These are phyloP conservation scores for Rhododendron ovatum DNA, from an alignment of 148 eudicot genomes.

Conservation along the genomic window DNA sequence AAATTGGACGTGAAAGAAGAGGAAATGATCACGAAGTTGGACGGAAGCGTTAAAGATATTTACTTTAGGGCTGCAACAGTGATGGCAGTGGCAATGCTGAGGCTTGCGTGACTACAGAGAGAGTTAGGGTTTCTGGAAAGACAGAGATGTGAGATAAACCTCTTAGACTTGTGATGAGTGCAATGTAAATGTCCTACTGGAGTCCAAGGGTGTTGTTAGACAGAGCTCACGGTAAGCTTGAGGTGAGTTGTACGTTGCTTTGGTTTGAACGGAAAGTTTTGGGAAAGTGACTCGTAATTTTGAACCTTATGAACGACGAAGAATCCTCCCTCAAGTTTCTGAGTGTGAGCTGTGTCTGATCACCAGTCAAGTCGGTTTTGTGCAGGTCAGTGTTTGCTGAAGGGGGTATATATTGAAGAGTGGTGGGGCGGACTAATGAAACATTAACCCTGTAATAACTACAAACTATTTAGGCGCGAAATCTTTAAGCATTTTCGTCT, in stretches of 20 bases:
- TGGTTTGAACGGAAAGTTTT: neutral
- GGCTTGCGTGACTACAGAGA: constrained; percentile 45
- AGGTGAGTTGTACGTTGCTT: neutral
- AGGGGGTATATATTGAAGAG: neutral
- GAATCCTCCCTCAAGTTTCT: neutral
- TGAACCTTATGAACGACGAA: neutral
- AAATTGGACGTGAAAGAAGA: constrained; percentile 43
- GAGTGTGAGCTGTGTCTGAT: neutral
- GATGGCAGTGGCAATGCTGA: constrained; percentile 52
- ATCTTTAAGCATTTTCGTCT: neutral
- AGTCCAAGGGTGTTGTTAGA: neutral
- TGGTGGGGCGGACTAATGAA: neutral
- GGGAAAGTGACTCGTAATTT: neutral
- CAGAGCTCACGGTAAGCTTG: neutral
- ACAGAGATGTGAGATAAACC: neutral
- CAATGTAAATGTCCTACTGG: neutral
- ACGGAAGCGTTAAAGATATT: constrained; percentile 47
- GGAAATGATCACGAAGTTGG: constrained; percentile 49
- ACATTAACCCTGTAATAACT: neutral
- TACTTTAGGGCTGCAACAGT: constrained; percentile 52
- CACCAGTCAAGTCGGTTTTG: neutral
- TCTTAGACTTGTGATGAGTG: neutral
- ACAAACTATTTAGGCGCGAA: neutral
- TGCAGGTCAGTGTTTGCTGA: neutral
- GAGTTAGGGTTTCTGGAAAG: neutral